Percentiles rank a stretch among this genome's conserved stretches.
phyloP scores from a whole-genome alignment of 75 land plant species.

The Selaginella tamariscina region DNA sequence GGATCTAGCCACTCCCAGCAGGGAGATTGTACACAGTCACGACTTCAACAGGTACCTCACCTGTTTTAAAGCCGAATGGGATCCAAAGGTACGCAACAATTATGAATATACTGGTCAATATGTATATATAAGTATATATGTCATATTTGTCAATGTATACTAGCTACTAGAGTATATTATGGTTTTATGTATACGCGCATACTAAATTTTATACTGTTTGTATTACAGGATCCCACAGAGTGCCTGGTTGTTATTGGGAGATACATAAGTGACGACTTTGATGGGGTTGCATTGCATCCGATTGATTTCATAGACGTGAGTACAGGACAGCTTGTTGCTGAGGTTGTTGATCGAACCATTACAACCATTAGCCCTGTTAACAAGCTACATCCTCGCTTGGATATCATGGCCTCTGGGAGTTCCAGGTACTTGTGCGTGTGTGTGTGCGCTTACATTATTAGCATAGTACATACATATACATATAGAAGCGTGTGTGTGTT shows the following conservation, averaged over 20 bases:
- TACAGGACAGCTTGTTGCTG: conserved; percentile 78
- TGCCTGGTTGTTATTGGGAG: conserved; percentile 82
- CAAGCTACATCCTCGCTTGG: conserved; percentile 84
- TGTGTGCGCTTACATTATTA: too few species aligned
- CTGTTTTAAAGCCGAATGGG: conserved; percentile 93
- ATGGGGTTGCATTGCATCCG: conserved; percentile 85
- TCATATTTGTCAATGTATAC: neutral
- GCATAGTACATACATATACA: too few species aligned
- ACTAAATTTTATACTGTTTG: neutral
- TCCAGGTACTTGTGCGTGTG: too few species aligned
- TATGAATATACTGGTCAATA: neutral
- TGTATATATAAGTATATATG: neutral
- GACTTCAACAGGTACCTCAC: conserved; percentile 92
- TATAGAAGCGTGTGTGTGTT: too few species aligned
- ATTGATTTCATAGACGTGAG: conserved; percentile 91
- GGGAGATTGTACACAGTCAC: conserved; percentile 96
- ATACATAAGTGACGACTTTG: conserved; percentile 83
- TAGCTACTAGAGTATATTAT: neutral
- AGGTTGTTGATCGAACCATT: conserved; percentile 63
- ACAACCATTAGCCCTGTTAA: conserved; percentile 92
- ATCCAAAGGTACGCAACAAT: conserved; percentile 61
- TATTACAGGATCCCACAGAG: conserved; percentile 66
- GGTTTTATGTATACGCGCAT: neutral
- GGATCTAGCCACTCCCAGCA: conserved; percentile 56
- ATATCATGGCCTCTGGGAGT: conserved; percentile 91